Evolutionary conservation across 2,329 filamentous ascomycete species (phyloP).

Genomic region (Sclerotiophoma versabilis): DNA sequence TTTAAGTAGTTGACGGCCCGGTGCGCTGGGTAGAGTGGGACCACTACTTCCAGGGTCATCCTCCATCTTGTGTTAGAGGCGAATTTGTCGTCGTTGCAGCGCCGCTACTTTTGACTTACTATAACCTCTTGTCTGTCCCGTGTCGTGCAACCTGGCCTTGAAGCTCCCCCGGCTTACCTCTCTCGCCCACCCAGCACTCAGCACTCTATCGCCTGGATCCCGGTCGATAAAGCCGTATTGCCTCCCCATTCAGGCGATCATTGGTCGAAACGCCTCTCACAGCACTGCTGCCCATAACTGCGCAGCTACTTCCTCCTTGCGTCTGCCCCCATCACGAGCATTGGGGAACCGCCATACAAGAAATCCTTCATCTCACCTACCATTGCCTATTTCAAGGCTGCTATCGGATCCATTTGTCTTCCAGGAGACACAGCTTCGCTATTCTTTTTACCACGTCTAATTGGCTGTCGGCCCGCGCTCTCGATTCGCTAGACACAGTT

Average conservation of each 20-base stretch:
- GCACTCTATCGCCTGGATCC: conserved; percentile 42
- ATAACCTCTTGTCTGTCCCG: conserved; percentile 42
- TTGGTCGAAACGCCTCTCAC: conserved; percentile 34
- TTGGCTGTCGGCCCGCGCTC: conserved; percentile 39
- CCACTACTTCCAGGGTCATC: conserved; percentile 39
- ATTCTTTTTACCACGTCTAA: conserved; percentile 34
- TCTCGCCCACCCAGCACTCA: conserved; percentile 32
- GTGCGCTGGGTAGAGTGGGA: conserved; percentile 35
- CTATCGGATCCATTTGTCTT: conserved; percentile 27
- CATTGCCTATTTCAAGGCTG: conserved; percentile 24
- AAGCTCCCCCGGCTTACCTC: conserved; percentile 23
- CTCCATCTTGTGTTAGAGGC: conserved; percentile 38
- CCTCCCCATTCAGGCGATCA: conserved; percentile 45
- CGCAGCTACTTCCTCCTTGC: conserved; percentile 28
- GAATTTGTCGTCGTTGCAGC: conserved; percentile 37
- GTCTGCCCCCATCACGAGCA: conserved; percentile 27
- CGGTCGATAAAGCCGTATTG: conserved; percentile 45
- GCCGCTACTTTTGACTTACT: conserved; percentile 44
- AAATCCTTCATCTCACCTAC: conserved; percentile 10
- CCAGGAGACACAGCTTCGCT: conserved; percentile 33
- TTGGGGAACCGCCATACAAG: conserved; percentile 18
- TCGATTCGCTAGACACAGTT: conserved; percentile 46
- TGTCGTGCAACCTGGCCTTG: conserved; percentile 38
- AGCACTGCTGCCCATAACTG: conserved; percentile 30
- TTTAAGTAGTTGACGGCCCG: conserved; percentile 43